These are phyloP conservation scores for Hanseniaspora thailandica DNA, from an alignment of 805 yeast species.

Conservation along the genomic window DNA sequence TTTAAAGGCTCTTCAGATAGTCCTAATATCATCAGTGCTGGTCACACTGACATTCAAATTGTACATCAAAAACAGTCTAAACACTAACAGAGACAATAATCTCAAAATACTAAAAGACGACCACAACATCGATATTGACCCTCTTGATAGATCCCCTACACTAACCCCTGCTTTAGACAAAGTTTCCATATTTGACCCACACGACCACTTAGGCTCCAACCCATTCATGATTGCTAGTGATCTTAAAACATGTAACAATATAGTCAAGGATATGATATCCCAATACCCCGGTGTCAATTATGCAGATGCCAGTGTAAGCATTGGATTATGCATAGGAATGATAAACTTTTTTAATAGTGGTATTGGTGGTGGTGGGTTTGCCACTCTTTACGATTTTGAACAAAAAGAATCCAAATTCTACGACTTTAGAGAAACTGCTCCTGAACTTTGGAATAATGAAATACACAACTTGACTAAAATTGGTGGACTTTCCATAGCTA, in stretches of 20 bases:
- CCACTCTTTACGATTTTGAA: slow-evolving; percentile 27
- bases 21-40: neutral
- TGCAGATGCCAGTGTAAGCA: slow-evolving; percentile 86
- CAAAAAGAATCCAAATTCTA: slow-evolving; percentile 34
- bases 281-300: slow-evolving; percentile 40
- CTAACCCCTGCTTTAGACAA: slow-evolving; percentile 25
- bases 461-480: slow-evolving; percentile 57
- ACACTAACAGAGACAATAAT: neutral
- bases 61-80: neutral
- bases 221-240: slow-evolving; percentile 27
- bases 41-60: neutral
- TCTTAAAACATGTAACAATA: slow-evolving; percentile 27
- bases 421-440: slow-evolving; percentile 87
- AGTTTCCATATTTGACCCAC: slow-evolving; percentile 21
- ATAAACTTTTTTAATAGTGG: slow-evolving; percentile 76
- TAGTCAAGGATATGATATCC: slow-evolving; percentile 24
- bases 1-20: neutral
- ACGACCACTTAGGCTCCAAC: slow-evolving; percentile 12
- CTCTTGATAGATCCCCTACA: slow-evolving; percentile 29
- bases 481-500: slow-evolving; percentile 81
- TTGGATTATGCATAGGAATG: slow-evolving; percentile 78
- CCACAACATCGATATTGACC: slow-evolving; percentile 33
- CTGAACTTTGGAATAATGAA: slow-evolving; percentile 44
- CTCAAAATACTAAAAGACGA: slow-evolving; percentile 14
- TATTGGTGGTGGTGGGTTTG: slow-evolving; percentile 85